phyloP scores from a whole-genome alignment of 495 filamentous ascomycete genomes.

The Penicillium silybi region DNA sequence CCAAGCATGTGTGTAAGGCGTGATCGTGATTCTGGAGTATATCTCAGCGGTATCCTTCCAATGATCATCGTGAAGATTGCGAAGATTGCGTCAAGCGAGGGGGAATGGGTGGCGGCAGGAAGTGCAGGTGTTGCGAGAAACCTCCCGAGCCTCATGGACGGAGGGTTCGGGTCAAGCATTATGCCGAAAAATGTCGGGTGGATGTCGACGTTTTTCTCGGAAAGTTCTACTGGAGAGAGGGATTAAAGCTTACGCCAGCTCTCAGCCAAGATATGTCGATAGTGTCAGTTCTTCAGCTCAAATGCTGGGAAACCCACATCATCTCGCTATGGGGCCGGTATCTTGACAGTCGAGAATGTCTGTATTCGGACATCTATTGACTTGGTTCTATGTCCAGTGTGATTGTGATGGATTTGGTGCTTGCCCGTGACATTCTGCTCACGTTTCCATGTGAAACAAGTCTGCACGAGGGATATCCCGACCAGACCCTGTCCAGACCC shows the following conservation, averaged over 20 bases:
- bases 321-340: not conserved
- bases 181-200: not conserved
- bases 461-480: not conserved
- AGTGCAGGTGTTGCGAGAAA: not conserved
- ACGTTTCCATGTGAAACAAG: no score
- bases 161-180: not conserved
- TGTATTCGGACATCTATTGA: not conserved
- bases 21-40: not conserved
- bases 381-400: not conserved
- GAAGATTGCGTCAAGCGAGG: not conserved
- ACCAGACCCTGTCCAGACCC: not conserved
- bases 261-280: not conserved
- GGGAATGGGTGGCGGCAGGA: not conserved
- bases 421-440: no score
- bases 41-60: not conserved
- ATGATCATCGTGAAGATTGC: not conserved
- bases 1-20: not conserved
- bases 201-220: not conserved
- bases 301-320: not conserved
- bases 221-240: not conserved
- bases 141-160: not conserved
- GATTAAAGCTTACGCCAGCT: not conserved
- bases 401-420: not conserved
- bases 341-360: not conserved
- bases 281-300: not conserved